phyloP scores from a whole-genome alignment of 78 protist genomes.

The Dictyostelium intermedium region DNA sequence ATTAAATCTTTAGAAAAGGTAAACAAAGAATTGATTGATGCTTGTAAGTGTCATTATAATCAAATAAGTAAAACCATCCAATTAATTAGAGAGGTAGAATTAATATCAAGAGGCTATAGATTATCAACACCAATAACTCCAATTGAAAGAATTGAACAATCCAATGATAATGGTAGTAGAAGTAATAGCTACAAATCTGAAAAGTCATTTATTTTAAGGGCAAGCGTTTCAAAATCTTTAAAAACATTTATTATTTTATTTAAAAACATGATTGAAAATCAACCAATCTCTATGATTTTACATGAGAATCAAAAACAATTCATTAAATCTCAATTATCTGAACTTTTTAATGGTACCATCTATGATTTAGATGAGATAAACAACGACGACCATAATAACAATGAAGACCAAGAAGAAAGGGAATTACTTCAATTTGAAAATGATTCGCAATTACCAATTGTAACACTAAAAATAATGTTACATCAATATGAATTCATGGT shows the following conservation, averaged over 20 bases:
- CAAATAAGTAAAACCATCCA: not conserved
- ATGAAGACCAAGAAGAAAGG: not conserved
- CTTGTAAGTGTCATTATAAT: not conserved
- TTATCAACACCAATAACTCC: constrained; percentile 51
- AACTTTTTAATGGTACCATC: not conserved
- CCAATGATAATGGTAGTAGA: not conserved
- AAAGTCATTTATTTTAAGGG: constrained; percentile 16
- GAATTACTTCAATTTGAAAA: not conserved
- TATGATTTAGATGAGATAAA: no score
- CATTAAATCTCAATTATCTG: not conserved
- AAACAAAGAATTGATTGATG: not conserved
- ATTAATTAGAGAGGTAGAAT: constrained; percentile 41
- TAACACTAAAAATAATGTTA: constrained; percentile 20
- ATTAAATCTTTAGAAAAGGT: not conserved
- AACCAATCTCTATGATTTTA: not conserved
- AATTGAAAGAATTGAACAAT: constrained; percentile 22
- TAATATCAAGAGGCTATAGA: constrained; percentile 66
- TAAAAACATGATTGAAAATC: not conserved
- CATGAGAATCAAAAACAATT: not conserved
- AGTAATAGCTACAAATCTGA: not conserved
- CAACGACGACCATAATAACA: not conserved
- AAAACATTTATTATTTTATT: not conserved
- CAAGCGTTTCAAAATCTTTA: constrained; percentile 8
- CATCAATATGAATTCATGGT: constrained; percentile 35
- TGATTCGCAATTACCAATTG: constrained; percentile 27